Evolutionary conservation across 176 grass and related monocot species (phyloP).

Genomic region (bread wheat (Triticum aestivum)): IWGSC_CS_RefSeq_v2.1 NC_057797.1:615087070-615087569

Average conservation of each 20-base stretch:
- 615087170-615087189: slow-evolving; percentile 50
- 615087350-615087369: slow-evolving; percentile 60
- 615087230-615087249: slow-evolving; percentile 47
- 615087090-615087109: slow-evolving; percentile 46
- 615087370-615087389: slow-evolving; percentile 81
- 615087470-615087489: background rate
- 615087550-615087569: slow-evolving; percentile 59
- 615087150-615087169: slow-evolving; percentile 29
- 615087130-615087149: slow-evolving; percentile 33
- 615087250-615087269: slow-evolving; percentile 64
- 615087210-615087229: slow-evolving; percentile 51
- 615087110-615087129: background rate
- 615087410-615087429: background rate
- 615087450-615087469: background rate
- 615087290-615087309: slow-evolving; percentile 60
- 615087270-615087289: slow-evolving; percentile 61
- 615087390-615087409: slow-evolving; percentile 2
- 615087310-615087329: slow-evolving; percentile 58
- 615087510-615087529: slow-evolving; percentile 46
- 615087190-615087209: slow-evolving; percentile 43
- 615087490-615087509: background rate
- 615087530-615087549: slow-evolving; percentile 60
- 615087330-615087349: slow-evolving; percentile 72
- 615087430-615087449: background rate
- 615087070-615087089: slow-evolving; percentile 58